Conservation (phyloP, 352 stramenopile species). For the Heterotrichella gracilis region DNA sequence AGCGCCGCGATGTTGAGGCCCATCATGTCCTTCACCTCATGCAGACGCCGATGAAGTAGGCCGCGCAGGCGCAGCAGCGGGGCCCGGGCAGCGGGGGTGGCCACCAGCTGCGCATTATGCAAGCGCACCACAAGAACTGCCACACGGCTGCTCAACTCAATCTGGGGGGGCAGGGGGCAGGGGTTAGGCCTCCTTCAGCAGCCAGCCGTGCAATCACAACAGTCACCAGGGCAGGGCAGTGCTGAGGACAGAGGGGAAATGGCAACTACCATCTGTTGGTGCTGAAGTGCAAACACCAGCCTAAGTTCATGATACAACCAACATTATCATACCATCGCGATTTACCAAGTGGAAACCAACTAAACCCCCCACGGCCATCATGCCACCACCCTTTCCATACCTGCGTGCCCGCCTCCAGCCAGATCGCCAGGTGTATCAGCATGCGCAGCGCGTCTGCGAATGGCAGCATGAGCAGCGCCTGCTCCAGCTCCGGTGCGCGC, state of each 20-base stretch:
- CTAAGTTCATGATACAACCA: no score
- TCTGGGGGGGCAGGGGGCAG: no score
- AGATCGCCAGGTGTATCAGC: constrained; percentile 39
- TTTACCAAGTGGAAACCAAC: no score
- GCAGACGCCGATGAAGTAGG: constrained; percentile 33
- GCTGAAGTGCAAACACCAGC: no score
- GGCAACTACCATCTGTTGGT: no score
- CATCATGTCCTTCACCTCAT: constrained; percentile 39
- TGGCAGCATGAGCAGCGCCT: constrained; percentile 76
- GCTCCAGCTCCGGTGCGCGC: constrained; percentile 67
- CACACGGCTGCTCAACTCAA: constrained; percentile 54
- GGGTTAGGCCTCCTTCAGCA: no score
- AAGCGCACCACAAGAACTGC: constrained; percentile 35
- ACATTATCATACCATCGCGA: no score
- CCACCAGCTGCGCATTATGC: constrained; percentile 37
- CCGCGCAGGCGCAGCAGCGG: constrained; percentile 39
- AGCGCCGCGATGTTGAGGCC: constrained; percentile 39
- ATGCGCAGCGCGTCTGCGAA: constrained; percentile 67
- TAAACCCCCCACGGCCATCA: no score
- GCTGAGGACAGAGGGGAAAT: no score
- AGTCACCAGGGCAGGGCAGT: no score
- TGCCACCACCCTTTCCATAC: no score
- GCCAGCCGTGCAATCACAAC: no score
- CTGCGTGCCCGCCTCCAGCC: constrained; percentile 35
- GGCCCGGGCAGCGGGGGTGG: constrained; percentile 35